phyloP scores from a whole-genome alignment of 257 asterid genomes.

The Paulownia fortunei region DNA sequence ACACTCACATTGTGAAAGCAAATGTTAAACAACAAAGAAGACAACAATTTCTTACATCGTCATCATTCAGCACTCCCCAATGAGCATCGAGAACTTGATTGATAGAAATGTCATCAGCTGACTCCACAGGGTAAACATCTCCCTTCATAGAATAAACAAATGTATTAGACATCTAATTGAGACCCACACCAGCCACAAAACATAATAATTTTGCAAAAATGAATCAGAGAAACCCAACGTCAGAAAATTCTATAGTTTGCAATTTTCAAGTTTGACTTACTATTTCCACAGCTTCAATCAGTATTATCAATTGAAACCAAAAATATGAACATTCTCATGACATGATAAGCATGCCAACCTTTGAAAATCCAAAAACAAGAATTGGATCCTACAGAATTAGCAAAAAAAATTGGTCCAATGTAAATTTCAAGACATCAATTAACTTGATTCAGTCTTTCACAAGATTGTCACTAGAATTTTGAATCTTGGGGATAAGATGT shows the following conservation, averaged over 20 bases:
- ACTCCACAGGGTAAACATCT: conserved; percentile 95
- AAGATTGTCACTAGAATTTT: not conserved
- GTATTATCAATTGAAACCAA: not conserved
- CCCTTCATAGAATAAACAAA: conserved; percentile 64
- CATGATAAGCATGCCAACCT: not conserved
- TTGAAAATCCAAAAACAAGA: conserved; percentile 1
- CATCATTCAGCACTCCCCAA: conserved; percentile 96
- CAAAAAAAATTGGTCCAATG: not conserved
- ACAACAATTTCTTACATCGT: conserved; percentile 67
- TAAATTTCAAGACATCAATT: not conserved
- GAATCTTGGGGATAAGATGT: not conserved
- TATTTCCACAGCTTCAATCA: conserved; percentile 6
- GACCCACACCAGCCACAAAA: not conserved
- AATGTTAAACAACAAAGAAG: not conserved
- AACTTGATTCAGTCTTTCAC: not conserved
- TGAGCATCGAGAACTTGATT: conserved; percentile 97
- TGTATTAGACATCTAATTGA: conserved; percentile 29
- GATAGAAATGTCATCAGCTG: conserved; percentile 52
- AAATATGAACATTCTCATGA: conserved; percentile 8
- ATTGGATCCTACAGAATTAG: not conserved
- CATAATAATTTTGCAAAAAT: conserved; percentile 1
- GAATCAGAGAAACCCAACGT: conserved; percentile 5
- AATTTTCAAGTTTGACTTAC: conserved; percentile 10
- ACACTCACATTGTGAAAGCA: not conserved
- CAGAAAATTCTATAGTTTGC: not conserved